These are phyloP conservation scores for Stentor roeselii DNA, from an alignment of 73 alveolate species.

Conservation along the genomic window DNA sequence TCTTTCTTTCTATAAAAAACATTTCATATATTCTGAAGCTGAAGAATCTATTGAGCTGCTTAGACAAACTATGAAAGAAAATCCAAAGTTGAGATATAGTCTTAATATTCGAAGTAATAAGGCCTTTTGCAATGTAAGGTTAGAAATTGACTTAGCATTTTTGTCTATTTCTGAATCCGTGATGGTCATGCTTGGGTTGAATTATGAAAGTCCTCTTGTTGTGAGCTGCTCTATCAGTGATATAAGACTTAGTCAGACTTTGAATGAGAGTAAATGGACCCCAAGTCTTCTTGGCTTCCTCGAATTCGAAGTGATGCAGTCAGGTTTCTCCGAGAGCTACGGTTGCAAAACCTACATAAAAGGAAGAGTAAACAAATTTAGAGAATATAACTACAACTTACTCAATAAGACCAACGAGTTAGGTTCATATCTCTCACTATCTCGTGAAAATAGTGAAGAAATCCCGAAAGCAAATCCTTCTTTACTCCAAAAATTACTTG, in stretches of 20 bases:
- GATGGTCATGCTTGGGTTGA: constrained; percentile 43
- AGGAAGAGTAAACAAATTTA: constrained; percentile 8
- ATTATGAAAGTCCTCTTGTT: constrained; percentile 41
- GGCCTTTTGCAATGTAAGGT: constrained; percentile 21
- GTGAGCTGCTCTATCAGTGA: constrained; percentile 30
- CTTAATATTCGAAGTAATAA: neutral
- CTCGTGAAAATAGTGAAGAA: neutral
- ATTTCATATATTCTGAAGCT: neutral
- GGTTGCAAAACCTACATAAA: constrained; percentile 39
- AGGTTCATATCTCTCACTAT: neutral
- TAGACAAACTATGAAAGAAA: neutral
- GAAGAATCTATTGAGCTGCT: neutral
- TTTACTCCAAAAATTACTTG: constrained; percentile 29
- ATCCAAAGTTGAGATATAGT: neutral
- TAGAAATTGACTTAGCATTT: constrained; percentile 53
- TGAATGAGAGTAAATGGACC: constrained; percentile 27
- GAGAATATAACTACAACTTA: neutral
- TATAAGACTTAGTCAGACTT: constrained; percentile 22
- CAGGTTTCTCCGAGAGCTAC: constrained; percentile 16
- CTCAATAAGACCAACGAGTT: neutral
- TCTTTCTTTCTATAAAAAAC: too few relatives aligned
- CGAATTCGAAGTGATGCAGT: constrained; percentile 33
- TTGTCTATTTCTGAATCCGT: constrained; percentile 28
- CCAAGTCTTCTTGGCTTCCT: constrained; percentile 23
- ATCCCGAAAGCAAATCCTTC: constrained; percentile 22